A percentile compares a stretch with the other conserved stretches of the same genome.
phyloP scores from a whole-genome alignment of 257 asterid species.

The Coffea canephora region DNA sequence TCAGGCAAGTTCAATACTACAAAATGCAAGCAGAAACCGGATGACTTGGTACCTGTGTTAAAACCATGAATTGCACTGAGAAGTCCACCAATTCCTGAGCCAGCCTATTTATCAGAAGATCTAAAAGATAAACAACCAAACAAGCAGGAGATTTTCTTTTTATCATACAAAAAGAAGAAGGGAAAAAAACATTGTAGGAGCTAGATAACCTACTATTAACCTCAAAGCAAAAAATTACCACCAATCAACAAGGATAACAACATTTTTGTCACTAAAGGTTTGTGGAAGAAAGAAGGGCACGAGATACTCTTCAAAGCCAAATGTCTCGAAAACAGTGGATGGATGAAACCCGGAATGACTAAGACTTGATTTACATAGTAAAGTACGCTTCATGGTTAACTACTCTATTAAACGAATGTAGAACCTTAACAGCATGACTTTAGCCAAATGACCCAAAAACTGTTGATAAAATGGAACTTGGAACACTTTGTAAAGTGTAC shows the following conservation, averaged over 20 bases:
- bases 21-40: neutral
- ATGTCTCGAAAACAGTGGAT: neutral
- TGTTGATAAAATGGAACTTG: too few relatives aligned
- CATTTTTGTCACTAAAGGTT: neutral
- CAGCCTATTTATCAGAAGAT: conserved; percentile 41
- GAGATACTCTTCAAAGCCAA: neutral
- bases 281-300: neutral
- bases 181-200: neutral
- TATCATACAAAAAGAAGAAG: neutral
- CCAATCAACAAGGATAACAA: conserved; percentile 2
- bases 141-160: neutral
- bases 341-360: neutral
- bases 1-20: neutral
- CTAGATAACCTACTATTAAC: neutral
- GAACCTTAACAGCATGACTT: too few relatives aligned
- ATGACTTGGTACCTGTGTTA: conserved; percentile 44
- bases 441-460: too few relatives aligned
- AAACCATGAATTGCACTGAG: conserved; percentile 68
- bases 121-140: neutral
- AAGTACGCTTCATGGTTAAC: too few relatives aligned
- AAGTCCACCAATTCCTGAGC: conserved; percentile 74
- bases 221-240: neutral
- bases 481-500: neutral
- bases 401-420: too few relatives aligned
- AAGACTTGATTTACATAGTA: too few relatives aligned